Conservation (phyloP, 2,329 filamentous ascomycete genomes). For the Cryphonectria parasitica region DNA sequence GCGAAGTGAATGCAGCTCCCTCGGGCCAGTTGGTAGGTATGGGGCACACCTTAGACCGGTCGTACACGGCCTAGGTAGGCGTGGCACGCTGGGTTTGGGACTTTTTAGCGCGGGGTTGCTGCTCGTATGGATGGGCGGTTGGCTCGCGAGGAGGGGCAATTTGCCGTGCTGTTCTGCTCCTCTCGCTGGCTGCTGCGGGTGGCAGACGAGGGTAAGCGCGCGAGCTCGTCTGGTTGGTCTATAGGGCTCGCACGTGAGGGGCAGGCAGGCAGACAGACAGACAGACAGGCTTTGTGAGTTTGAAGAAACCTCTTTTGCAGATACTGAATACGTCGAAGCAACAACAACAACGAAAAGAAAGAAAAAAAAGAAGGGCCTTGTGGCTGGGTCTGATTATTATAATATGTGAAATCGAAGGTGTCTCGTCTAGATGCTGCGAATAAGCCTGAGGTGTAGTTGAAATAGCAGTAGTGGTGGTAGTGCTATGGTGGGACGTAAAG, state of each 20-base stretch:
- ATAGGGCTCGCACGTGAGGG: not conserved
- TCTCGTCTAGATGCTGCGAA: not conserved
- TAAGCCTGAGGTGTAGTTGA: not conserved
- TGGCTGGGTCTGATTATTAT: not conserved
- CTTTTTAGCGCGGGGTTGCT: conserved; percentile 27
- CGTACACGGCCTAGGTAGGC: not conserved
- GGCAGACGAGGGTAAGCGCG: conserved; percentile 14
- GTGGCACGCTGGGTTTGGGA: conserved; percentile 15
- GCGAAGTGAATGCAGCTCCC: conserved; percentile 13
- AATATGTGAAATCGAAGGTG: not conserved
- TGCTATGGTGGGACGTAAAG: not conserved
- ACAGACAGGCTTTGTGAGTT: not conserved
- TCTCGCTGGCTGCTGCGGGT: conserved; percentile 16
- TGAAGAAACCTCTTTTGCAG: not conserved
- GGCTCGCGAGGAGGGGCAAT: conserved; percentile 11
- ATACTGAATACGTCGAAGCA: not conserved
- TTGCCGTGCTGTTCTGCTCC: conserved; percentile 2
- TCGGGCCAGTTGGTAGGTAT: conserved; percentile 20
- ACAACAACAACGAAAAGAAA: not conserved
- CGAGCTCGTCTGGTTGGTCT: conserved; percentile 21
- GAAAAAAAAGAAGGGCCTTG: not conserved
- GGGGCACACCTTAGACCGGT: conserved; percentile 16
- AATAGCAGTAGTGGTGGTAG: not conserved
- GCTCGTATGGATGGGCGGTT: conserved; percentile 7
- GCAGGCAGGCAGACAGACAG: not conserved